These are phyloP conservation scores for Cephaloascus albidus DNA, from an alignment of 805 yeast genomes.

Conservation along the genomic window DNA sequence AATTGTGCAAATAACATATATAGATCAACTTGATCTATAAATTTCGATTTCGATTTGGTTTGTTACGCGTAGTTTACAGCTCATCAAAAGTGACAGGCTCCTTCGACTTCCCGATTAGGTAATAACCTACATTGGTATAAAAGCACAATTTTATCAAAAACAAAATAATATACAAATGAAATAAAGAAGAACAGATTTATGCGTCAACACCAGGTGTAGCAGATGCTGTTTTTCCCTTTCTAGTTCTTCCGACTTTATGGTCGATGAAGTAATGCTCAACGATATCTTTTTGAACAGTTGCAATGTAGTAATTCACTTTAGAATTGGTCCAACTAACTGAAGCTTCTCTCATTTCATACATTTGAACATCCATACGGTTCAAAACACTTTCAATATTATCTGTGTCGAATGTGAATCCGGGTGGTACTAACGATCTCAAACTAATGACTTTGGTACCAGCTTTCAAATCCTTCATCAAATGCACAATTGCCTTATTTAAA, in stretches of 20 bases:
- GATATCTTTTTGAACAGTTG: conserved; percentile 24
- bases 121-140: too few species aligned
- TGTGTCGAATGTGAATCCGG: conserved; percentile 56
- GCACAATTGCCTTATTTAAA: conserved; percentile 59
- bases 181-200: too few species aligned
- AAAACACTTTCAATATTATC: conserved; percentile 26
- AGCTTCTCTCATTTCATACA: background rate
- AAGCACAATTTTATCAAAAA: too few species aligned
- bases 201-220: too few species aligned
- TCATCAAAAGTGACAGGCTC: too few species aligned
- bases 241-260: background rate
- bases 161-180: too few species aligned
- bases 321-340: conserved; percentile 41
- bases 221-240: too few species aligned
- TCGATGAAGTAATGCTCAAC: background rate
- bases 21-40: too few species aligned
- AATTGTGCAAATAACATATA: too few species aligned
- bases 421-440: conserved; percentile 70
- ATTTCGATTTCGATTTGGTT: too few species aligned
- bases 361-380: background rate
- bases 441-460: conserved; percentile 76
- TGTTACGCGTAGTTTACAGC: too few species aligned
- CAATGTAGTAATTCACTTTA: conserved; percentile 33
- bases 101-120: too few species aligned
- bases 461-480: conserved; percentile 51